Percentiles rank a stretch among this genome's conserved stretches.
Conservation (phyloP, 345 rosid species). For the Arabidopsis arenosa region DNA sequence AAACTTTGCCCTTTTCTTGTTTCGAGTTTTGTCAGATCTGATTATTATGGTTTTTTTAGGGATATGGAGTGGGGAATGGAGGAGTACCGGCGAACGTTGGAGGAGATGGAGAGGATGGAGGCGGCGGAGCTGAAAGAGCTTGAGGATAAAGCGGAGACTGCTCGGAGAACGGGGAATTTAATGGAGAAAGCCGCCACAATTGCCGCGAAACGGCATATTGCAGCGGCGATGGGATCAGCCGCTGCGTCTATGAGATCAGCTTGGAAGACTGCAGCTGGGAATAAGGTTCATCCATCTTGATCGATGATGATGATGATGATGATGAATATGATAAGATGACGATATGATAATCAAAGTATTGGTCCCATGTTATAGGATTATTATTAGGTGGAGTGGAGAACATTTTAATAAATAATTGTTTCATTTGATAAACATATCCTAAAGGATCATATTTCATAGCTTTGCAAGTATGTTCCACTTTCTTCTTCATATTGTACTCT, state of each 20-base stretch:
- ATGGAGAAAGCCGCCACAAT: slow-evolving; percentile 66
- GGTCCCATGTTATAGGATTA: not conserved
- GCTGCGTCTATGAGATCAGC: slow-evolving; percentile 85
- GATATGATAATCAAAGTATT: not conserved
- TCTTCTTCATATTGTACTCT: slow-evolving; percentile 80
- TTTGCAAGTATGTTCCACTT: slow-evolving; percentile 68
- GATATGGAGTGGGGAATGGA: slow-evolving; percentile 83
- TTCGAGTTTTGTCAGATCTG: not conserved
- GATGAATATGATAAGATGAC: not conserved
- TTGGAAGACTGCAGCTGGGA: slow-evolving; percentile 62
- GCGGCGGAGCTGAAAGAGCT: slow-evolving; percentile 52
- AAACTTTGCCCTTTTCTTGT: too few species aligned
- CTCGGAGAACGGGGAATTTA: slow-evolving; percentile 61
- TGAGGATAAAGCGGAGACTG: slow-evolving; percentile 62
- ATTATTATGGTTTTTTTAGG: not conserved
- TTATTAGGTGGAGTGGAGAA: not conserved
- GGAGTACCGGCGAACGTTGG: slow-evolving; percentile 68
- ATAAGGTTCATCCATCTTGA: slow-evolving; percentile 82
- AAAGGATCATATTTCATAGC: slow-evolving; percentile 56
- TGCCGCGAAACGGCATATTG: slow-evolving; percentile 73
- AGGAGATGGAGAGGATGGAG: slow-evolving; percentile 68
- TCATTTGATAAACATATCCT: not conserved
- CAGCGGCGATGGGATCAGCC: slow-evolving; percentile 80
- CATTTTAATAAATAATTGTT: not conserved
- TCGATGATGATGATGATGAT: not conserved